Evolutionary conservation across 2,329 filamentous ascomycete species (phyloP), one percentile per base, ranked within the genome.

Genomic region (Gnomoniopsis smithogilvyi): DNA sequence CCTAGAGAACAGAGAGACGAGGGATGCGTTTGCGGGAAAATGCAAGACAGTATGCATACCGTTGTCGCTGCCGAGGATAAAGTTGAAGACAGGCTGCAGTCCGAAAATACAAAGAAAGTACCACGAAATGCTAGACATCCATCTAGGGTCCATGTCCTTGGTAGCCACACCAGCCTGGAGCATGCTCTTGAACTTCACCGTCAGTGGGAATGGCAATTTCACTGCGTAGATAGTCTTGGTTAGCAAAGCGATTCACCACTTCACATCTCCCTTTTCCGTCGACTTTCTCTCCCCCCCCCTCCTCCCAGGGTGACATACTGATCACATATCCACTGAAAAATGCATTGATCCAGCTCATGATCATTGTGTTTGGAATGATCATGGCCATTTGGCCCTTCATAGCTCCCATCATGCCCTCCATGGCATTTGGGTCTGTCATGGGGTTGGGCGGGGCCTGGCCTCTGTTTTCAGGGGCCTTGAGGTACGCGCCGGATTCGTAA

Each of bases 331-430:
- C 95, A 54, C 92, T 96, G 70, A 99, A 99, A 72, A 98, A 99
- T 0, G 95, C 93, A 77, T 99, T 99, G 73, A 99, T 98, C 95
- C 95, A 99, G 65, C 94, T 95, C 95, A 99, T 99, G 67, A 99
- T 99, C 72, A 99, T 77, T 6, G 93, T 98, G 76, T 99, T 96
- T 51, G 95, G 95, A 60, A 99, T 92, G 80, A 99, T 98, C 95
- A 98, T 99, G 64, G 95, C 94, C 90, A 99, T 96, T 72, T 99
- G 96, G 59, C 93, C 93, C 84, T 99, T 99, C 91, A 99, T 96
- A 92, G 96, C 96, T 66, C 95, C 94, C 95, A 99, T 99, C 95
- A 99, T 99, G 66, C 93, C 94, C 72, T 99, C 96, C 95, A 99
- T 99, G 60, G 91, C 92, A 51, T 89, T 89, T 22, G 96, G 96